These are phyloP conservation scores for Endoconidiophora polonica DNA, from an alignment of 2,329 filamentous ascomycete species.

Conservation along the genomic window DNA sequence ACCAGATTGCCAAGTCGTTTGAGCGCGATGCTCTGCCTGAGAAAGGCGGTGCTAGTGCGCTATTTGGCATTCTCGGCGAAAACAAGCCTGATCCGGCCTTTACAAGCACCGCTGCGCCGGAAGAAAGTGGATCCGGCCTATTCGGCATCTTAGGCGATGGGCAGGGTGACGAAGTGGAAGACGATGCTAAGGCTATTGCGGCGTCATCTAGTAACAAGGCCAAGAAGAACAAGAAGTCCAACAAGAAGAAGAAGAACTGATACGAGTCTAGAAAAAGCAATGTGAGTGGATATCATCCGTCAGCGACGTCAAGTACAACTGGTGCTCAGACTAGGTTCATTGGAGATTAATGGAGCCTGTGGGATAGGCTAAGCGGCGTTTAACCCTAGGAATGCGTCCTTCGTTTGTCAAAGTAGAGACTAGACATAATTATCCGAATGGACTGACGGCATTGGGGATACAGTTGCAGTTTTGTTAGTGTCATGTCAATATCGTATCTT, in stretches of 20 bases:
- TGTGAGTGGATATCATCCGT: neutral
- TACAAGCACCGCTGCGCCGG: neutral
- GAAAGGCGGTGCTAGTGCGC: neutral
- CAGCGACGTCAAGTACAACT: neutral
- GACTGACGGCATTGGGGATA: too few species aligned
- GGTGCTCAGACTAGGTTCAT: neutral
- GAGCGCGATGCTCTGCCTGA: neutral
- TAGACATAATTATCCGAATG: too few species aligned
- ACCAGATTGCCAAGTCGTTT: neutral
- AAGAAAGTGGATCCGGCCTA: neutral
- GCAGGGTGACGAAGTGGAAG: neutral
- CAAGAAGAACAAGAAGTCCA: constrained; percentile 8
- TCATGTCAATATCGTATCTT: too few species aligned
- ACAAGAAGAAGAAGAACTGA: constrained; percentile 9
- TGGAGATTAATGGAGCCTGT: neutral
- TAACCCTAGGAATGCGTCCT: too few species aligned
- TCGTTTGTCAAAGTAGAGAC: too few species aligned
- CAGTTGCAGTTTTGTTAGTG: too few species aligned
- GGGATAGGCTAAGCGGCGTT: neutral
- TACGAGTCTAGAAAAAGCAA: neutral
- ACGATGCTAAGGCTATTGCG: neutral
- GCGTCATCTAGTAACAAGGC: neutral
- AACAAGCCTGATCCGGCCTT: neutral
- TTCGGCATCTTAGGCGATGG: constrained; percentile 7
- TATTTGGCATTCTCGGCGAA: constrained; percentile 5